Percentiles rank a stretch among this genome's conserved stretches.
Conservation (phyloP, 2,329 filamentous ascomycete species). For the Colletotrichum sp. region DNA sequence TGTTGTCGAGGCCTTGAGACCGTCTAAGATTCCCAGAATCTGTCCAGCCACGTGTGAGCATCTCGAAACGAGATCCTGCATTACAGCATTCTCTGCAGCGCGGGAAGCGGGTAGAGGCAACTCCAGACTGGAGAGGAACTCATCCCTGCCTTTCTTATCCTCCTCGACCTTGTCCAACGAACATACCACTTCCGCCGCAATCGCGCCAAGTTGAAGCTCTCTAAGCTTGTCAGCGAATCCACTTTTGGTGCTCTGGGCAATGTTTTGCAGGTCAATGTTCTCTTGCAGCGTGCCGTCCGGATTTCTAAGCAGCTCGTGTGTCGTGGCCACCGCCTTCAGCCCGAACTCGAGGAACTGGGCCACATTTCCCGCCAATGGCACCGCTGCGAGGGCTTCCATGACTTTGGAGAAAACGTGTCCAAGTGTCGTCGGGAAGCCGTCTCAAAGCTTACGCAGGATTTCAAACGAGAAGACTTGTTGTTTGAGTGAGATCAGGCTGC, state of each 20-base stretch:
- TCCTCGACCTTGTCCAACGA: no score
- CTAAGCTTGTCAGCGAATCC: no score
- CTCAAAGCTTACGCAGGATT: no score
- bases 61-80: background rate
- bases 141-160: no score
- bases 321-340: background rate
- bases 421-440: no score
- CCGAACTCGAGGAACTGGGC: background rate
- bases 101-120: no score
- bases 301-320: background rate
- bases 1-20: background rate
- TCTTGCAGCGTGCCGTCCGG: background rate
- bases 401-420: no score
- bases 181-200: no score
- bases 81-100: background rate
- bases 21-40: background rate
- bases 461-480: no score
- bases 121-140: no score
- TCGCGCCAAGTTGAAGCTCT: no score
- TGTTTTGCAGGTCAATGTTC: background rate
- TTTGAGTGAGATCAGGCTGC: no score
- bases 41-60: background rate
- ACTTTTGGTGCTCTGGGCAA: background rate
- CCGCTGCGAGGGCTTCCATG: conserved; percentile 28
- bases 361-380: conserved; percentile 41